Percentiles rank a stretch among this genome's conserved stretches.
phyloP scores from a whole-genome alignment of 176 grass and related monocot genomes.

The Cenchrus fungigraminus region DNA sequence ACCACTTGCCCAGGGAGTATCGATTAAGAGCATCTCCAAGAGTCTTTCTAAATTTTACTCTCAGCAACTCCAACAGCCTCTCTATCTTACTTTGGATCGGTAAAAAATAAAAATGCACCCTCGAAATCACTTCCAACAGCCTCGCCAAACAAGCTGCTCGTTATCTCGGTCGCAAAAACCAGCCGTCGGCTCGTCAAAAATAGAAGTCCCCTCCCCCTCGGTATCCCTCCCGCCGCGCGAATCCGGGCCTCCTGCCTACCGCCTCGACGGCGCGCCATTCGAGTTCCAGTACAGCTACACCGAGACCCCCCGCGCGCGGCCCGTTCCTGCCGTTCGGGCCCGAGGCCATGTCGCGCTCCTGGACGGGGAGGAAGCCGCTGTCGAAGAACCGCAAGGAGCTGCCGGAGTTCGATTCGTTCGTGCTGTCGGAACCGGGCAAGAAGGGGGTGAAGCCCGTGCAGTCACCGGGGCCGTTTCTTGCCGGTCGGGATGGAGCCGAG shows the following conservation, averaged over 20 bases:
- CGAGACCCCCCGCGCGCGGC: slow-evolving; percentile 72
- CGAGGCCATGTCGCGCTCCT: slow-evolving; percentile 71
- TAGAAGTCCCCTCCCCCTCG: too few relatives aligned
- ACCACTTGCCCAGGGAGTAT: too few relatives aligned
- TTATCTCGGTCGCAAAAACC: too few relatives aligned
- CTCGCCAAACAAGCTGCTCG: too few relatives aligned
- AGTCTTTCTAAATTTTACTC: too few relatives aligned
- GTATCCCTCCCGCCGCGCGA: slow-evolving; percentile 24
- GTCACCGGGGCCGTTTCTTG: slow-evolving; percentile 71
- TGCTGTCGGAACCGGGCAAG: slow-evolving; percentile 72
- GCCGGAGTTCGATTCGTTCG: slow-evolving; percentile 87
- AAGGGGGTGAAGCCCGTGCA: slow-evolving; percentile 90
- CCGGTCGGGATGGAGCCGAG: slow-evolving; percentile 61
- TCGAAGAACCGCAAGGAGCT: slow-evolving; percentile 84
- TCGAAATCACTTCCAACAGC: too few relatives aligned
- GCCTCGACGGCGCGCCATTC: slow-evolving; percentile 76
- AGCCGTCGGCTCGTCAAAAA: too few relatives aligned
- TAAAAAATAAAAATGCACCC: too few relatives aligned
- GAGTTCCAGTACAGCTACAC: slow-evolving; percentile 99
- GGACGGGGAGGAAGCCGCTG: slow-evolving; percentile 78
- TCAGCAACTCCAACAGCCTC: too few relatives aligned
- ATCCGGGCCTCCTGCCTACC: slow-evolving; percentile 66
- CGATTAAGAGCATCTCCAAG: too few relatives aligned
- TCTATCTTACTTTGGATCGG: too few relatives aligned
- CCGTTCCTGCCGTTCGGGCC: slow-evolving; percentile 84